Evolutionary conservation across 2,329 filamentous ascomycete genomes (phyloP).

Genomic region (Cladosporium sp.): DNA sequence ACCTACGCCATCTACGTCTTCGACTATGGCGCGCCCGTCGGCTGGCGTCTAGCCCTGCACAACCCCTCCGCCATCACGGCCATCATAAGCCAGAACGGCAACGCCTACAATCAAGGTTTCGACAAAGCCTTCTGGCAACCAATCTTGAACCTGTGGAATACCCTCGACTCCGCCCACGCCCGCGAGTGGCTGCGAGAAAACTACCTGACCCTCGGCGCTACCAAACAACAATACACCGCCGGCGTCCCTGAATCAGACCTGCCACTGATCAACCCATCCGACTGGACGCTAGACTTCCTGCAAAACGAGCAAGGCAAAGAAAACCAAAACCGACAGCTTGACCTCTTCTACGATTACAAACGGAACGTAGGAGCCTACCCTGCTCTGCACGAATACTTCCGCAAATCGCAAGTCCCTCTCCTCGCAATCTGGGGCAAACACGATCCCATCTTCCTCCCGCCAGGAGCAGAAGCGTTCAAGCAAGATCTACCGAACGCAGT

Average conservation of each 20-base stretch:
- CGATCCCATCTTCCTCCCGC: slow-evolving; percentile 48
- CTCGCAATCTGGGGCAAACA: slow-evolving; percentile 58
- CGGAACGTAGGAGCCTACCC: slow-evolving; percentile 58
- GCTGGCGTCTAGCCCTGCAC: slow-evolving; percentile 50
- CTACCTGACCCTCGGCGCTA: slow-evolving; percentile 38
- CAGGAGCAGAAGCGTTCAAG: slow-evolving; percentile 53
- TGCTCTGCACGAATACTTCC: slow-evolving; percentile 53
- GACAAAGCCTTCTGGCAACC: slow-evolving; percentile 49
- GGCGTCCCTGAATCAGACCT: slow-evolving; percentile 26
- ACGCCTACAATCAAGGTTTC: slow-evolving; percentile 56
- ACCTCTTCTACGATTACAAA: slow-evolving; percentile 55
- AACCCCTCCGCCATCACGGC: slow-evolving; percentile 47
- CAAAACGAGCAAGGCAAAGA: slow-evolving; percentile 39
- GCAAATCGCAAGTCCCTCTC: slow-evolving; percentile 48
- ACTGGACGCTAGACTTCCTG: slow-evolving; percentile 46
- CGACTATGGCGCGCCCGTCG: slow-evolving; percentile 59
- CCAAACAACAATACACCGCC: slow-evolving; percentile 29
- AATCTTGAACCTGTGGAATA: slow-evolving; percentile 45
- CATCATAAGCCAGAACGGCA: slow-evolving; percentile 59
- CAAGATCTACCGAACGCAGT: slow-evolving; percentile 47
- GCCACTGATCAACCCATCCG: slow-evolving; percentile 39
- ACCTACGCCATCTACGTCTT: slow-evolving; percentile 58
- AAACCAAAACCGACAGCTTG: slow-evolving; percentile 52
- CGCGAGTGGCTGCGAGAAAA: slow-evolving; percentile 34
- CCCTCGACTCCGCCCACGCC: slow-evolving; percentile 28